Conservation (phyloP, 2,329 filamentous ascomycete species). For the Sporothrix luriei region DNA sequence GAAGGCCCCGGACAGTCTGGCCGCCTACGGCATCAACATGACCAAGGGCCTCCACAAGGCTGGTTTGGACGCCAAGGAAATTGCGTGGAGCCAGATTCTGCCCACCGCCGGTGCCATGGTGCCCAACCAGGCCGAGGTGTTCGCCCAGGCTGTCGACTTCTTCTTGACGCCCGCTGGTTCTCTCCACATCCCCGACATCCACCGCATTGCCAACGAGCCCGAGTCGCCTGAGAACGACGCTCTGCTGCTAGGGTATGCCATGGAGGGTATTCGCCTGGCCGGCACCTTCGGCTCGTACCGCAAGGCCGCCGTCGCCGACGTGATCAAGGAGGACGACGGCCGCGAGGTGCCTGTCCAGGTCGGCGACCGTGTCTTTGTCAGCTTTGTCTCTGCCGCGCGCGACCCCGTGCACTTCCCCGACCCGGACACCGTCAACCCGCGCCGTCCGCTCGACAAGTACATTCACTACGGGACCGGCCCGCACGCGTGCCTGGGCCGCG, state of each 20-base stretch:
- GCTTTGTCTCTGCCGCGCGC: conserved; percentile 59
- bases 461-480: conserved; percentile 65
- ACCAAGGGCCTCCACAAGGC: conserved; percentile 66
- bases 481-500: conserved; percentile 63
- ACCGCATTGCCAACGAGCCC: conserved; percentile 59
- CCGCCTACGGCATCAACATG: conserved; percentile 57
- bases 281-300: conserved; percentile 65
- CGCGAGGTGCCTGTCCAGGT: conserved; percentile 54
- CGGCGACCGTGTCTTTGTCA: conserved; percentile 65
- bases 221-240: conserved; percentile 62
- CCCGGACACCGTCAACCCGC: conserved; percentile 62
- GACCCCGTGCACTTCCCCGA: conserved; percentile 64
- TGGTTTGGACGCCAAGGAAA: conserved; percentile 64
- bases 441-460: conserved; percentile 65
- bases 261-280: conserved; percentile 71
- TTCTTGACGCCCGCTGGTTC: conserved; percentile 63
- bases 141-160: conserved; percentile 72
- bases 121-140: conserved; percentile 71
- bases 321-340: conserved; percentile 56
- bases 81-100: conserved; percentile 71
- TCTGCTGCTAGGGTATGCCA: conserved; percentile 66
- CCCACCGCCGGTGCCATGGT: conserved; percentile 68
- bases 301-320: conserved; percentile 51
- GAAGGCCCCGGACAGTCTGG: conserved; percentile 25
- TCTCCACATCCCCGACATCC: conserved; percentile 61